A percentile compares a stretch with the other conserved stretches of the same genome.
Evolutionary conservation across 257 asterid species (phyloP).

Genomic region (Gentiana macrophylla): DNA sequence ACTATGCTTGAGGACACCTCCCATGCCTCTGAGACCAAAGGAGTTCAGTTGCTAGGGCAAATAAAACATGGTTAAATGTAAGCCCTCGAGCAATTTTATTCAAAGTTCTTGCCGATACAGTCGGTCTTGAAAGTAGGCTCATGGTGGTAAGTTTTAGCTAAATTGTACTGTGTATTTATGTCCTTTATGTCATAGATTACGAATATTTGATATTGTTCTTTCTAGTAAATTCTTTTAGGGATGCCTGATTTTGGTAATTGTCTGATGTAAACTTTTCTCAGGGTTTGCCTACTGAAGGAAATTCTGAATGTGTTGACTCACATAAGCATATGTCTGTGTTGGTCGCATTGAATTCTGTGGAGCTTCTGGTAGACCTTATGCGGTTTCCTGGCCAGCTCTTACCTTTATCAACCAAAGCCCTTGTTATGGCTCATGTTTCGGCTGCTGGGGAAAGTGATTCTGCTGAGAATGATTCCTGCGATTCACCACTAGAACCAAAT

Average conservation of each 20-base stretch:
- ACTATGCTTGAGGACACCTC: slow-evolving; percentile 51
- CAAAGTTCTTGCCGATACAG: slow-evolving; percentile 96
- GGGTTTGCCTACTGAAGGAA: slow-evolving; percentile 95
- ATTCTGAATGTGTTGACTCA: slow-evolving; percentile 74
- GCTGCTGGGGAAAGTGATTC: slow-evolving; percentile 99
- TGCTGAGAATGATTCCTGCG: slow-evolving; percentile 99
- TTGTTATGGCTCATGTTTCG: slow-evolving; percentile 77
- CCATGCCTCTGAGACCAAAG: slow-evolving; percentile 48
- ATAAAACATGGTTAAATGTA: slow-evolving; percentile 87
- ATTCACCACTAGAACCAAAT: slow-evolving; percentile 97
- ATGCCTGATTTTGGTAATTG: not conserved
- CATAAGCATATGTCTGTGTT: slow-evolving; percentile 87
- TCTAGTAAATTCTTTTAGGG: too few relatives aligned
- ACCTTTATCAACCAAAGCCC: slow-evolving; percentile 72
- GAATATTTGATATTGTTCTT: too few relatives aligned
- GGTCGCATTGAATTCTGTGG: slow-evolving; percentile 71
- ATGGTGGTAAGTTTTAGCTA: slow-evolving; percentile 63
- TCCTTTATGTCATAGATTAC: too few relatives aligned
- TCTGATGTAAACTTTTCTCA: slow-evolving; percentile 20
- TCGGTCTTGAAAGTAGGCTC: slow-evolving; percentile 85
- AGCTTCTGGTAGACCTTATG: slow-evolving; percentile 71
- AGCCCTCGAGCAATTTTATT: slow-evolving; percentile 90
- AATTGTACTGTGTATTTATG: not conserved
- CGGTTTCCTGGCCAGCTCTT: slow-evolving; percentile 91
- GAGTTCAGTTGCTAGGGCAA: slow-evolving; percentile 86